Conservation (phyloP, 2,329 filamentous ascomycete genomes). For the Paecilomyces fulvus region DNA sequence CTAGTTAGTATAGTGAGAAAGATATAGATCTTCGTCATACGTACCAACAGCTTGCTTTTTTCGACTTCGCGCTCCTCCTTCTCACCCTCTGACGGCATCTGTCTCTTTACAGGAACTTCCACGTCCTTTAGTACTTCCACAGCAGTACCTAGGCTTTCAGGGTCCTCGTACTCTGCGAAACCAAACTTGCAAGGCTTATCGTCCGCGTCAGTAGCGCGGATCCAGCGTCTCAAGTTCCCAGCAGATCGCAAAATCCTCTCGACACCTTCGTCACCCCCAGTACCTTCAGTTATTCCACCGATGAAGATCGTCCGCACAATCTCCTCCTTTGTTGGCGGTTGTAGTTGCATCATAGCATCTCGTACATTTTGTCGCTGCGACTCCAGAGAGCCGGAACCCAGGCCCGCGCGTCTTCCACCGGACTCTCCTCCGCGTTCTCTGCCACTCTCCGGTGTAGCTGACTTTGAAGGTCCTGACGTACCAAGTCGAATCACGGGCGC, state of each 20-base stretch:
- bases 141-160: conserved; percentile 75
- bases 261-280: conserved; percentile 67
- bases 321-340: conserved; percentile 82
- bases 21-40: conserved; percentile 10
- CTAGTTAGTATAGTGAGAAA: conserved; percentile 12
- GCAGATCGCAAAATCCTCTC: conserved; percentile 70
- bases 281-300: conserved; percentile 71
- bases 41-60: conserved; percentile 60
- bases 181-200: conserved; percentile 81
- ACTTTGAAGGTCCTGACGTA: conserved; percentile 60
- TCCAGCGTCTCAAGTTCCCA: conserved; percentile 77
- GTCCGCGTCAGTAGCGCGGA: conserved; percentile 66
- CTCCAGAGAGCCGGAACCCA: conserved; percentile 56
- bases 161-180: conserved; percentile 91
- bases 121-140: conserved; percentile 77
- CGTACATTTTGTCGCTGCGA: conserved; percentile 58
- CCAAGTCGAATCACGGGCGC: conserved; percentile 92
- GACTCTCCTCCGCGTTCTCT: conserved; percentile 37
- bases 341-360: conserved; percentile 61
- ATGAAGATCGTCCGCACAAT: conserved; percentile 87
- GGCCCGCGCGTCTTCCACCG: conserved; percentile 45
- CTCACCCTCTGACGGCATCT: conserved; percentile 40
- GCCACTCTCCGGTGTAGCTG: conserved; percentile 37
- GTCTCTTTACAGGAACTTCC: conserved; percentile 71
- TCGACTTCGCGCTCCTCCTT: conserved; percentile 47